Evolutionary conservation across 2,329 filamentous ascomycete species (phyloP).

Genomic region (Ophiostoma pallidulum): DNA sequence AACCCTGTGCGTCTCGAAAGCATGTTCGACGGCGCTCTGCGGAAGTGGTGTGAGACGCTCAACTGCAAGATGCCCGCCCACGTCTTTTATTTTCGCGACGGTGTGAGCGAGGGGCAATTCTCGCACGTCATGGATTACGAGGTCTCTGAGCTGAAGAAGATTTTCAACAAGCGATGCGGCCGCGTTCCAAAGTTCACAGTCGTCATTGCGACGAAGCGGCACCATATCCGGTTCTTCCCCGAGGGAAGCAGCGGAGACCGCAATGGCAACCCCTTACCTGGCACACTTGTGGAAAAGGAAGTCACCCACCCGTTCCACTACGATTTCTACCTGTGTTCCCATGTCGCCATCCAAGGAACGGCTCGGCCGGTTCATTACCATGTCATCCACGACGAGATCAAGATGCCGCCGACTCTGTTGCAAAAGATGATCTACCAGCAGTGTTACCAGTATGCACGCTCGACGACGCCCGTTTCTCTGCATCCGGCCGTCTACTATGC

Average conservation of each 20-base stretch:
- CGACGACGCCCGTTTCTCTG: slow-evolving; percentile 83
- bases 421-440: slow-evolving; percentile 91
- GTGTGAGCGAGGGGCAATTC: slow-evolving; percentile 83
- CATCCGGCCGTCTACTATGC: slow-evolving; percentile 93
- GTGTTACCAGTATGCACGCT: slow-evolving; percentile 85
- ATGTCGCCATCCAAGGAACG: slow-evolving; percentile 81
- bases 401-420: slow-evolving; percentile 56
- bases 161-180: slow-evolving; percentile 33
- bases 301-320: slow-evolving; percentile 87
- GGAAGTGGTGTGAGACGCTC: slow-evolving; percentile 51
- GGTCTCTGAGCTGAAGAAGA: slow-evolving; percentile 57
- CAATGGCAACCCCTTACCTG: slow-evolving; percentile 75
- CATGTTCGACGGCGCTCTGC: slow-evolving; percentile 56
- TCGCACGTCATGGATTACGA: slow-evolving; percentile 70
- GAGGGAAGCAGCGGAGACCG: slow-evolving; percentile 46
- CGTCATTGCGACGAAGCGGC: slow-evolving; percentile 83
- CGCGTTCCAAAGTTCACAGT: slow-evolving; percentile 62
- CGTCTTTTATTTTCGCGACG: slow-evolving; percentile 88
- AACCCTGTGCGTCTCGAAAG: slow-evolving; percentile 52
- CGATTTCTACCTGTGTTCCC: slow-evolving; percentile 64
- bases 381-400: slow-evolving; percentile 73
- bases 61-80: slow-evolving; percentile 52
- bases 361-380: slow-evolving; percentile 89
- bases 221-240: slow-evolving; percentile 90
- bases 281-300: slow-evolving; percentile 77